Evolutionary conservation across 2,329 filamentous ascomycete species (phyloP).

Genomic region (Leptographium radiaticola): DNA sequence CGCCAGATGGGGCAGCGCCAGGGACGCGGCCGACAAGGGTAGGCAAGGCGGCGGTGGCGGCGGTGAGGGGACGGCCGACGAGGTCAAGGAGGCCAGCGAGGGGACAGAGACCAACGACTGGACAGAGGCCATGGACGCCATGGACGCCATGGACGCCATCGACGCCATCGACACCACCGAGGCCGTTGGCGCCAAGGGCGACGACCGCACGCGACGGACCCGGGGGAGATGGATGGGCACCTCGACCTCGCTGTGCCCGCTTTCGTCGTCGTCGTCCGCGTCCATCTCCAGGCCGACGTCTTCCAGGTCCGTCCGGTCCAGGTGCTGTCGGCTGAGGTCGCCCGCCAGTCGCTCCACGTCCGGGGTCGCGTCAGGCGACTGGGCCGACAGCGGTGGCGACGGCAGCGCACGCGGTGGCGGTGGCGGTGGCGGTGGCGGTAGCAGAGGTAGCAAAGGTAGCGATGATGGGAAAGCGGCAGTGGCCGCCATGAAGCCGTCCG

Average conservation of each 20-base stretch:
- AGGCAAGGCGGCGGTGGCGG: neutral
- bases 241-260: no score
- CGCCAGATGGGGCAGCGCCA: conserved; percentile 5
- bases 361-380: neutral
- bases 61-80: neutral
- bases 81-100: no score
- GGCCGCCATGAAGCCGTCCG: no score
- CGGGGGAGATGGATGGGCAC: no score
- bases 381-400: conserved; percentile 2
- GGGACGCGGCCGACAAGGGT: conserved; percentile 1
- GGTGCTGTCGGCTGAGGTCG: conserved; percentile 5
- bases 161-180: neutral
- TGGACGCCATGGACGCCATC: neutral
- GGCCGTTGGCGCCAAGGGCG: neutral
- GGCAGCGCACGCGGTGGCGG: neutral
- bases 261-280: neutral
- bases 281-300: no score
- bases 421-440: neutral
- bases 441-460: no score
- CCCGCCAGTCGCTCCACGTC: conserved; percentile 6
- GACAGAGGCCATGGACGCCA: neutral
- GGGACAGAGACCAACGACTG: neutral
- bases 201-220: neutral
- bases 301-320: neutral
- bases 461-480: no score